phyloP scores from a whole-genome alignment of 352 stramenopile genomes.

The Phytophthora agathidicida region DNA sequence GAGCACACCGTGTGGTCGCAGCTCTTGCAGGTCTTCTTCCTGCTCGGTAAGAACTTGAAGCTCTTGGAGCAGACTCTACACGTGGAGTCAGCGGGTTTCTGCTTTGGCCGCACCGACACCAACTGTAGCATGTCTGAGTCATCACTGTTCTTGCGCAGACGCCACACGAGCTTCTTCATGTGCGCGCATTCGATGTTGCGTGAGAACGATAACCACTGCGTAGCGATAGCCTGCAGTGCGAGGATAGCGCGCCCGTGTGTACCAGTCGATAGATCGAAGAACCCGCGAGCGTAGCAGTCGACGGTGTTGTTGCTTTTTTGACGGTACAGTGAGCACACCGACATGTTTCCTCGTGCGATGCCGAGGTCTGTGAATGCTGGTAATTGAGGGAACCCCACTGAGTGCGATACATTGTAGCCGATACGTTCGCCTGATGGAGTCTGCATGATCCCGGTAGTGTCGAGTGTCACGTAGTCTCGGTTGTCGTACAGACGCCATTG shows the following conservation, averaged over 20 bases:
- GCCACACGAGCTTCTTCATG: slow-evolving; percentile 47
- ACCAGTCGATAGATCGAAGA: slow-evolving; percentile 34
- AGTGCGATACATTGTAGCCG: slow-evolving; percentile 42
- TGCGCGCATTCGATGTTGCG: slow-evolving; percentile 37
- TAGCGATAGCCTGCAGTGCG: slow-evolving; percentile 32
- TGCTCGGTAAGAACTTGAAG: slow-evolving; percentile 30
- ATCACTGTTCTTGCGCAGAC: slow-evolving; percentile 33
- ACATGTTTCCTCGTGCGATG: slow-evolving; percentile 44
- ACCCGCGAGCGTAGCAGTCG: slow-evolving; percentile 40
- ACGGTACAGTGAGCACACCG: slow-evolving; percentile 42
- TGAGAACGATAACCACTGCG: slow-evolving; percentile 38
- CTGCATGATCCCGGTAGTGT: slow-evolving; percentile 33
- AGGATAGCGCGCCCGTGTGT: slow-evolving; percentile 19
- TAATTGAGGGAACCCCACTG: slow-evolving; percentile 37
- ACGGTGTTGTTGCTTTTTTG: slow-evolving; percentile 34
- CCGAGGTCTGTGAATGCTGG: slow-evolving; percentile 32
- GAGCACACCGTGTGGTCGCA: slow-evolving; percentile 30
- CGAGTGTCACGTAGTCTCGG: slow-evolving; percentile 45
- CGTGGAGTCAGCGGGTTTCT: slow-evolving; percentile 12
- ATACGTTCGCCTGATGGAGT: slow-evolving; percentile 31
- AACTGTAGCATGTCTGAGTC: slow-evolving; percentile 20
- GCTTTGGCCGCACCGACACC: slow-evolving; percentile 6
- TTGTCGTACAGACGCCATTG: slow-evolving; percentile 42
- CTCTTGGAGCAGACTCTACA: slow-evolving; percentile 34
- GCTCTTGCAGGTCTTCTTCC: slow-evolving; percentile 34